Evolutionary conservation across 768 basidiomycete species (phyloP).

Genomic region (Suillus subluteus): DNA sequence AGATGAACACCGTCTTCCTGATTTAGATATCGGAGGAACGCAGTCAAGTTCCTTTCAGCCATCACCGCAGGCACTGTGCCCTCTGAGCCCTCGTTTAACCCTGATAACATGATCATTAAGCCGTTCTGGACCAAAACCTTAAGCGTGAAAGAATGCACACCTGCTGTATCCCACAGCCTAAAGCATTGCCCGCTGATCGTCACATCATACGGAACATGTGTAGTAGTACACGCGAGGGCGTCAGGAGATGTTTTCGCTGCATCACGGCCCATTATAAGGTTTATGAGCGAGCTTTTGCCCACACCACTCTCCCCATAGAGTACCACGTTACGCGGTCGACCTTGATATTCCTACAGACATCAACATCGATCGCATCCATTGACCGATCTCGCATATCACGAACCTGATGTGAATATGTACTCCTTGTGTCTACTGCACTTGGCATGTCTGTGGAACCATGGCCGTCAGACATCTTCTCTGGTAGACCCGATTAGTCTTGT

Average conservation of each 20-base stretch:
- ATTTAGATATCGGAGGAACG: conserved; percentile 30
- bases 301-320: conserved; percentile 37
- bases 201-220: conserved; percentile 26
- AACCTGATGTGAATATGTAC: conserved; percentile 5
- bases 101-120: conserved; percentile 28
- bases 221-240: conserved; percentile 38
- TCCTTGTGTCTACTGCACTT: background rate
- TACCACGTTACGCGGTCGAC: conserved; percentile 33
- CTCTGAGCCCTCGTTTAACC: conserved; percentile 20
- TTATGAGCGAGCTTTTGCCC: conserved; percentile 48
- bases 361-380: background rate
- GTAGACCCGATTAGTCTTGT: background rate
- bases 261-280: conserved; percentile 34
- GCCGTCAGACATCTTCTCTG: conserved; percentile 13
- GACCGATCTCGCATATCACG: background rate
- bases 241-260: conserved; percentile 36
- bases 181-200: conserved; percentile 26
- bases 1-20: conserved; percentile 32
- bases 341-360: background rate
- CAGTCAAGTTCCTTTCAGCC: conserved; percentile 13
- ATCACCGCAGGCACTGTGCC: conserved; percentile 10
- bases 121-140: conserved; percentile 21
- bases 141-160: conserved; percentile 32
- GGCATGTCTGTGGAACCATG: conserved; percentile 19
- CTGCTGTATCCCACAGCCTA: conserved; percentile 37